Evolutionary conservation across 768 basidiomycete genomes (phyloP), one percentile per base, ranked within the genome.

Genomic region (Macrolepiota albuminosa): DNA sequence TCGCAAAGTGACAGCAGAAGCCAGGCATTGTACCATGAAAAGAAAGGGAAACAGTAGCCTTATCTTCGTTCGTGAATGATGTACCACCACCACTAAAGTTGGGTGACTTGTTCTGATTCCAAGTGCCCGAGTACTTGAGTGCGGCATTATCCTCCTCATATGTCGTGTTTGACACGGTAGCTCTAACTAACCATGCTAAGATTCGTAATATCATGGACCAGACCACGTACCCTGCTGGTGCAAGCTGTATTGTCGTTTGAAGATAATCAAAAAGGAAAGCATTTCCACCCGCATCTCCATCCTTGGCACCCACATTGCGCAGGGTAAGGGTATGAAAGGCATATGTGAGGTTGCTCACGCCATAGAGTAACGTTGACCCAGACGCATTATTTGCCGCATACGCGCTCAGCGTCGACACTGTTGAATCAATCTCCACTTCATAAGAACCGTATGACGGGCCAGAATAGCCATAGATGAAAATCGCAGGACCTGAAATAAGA

Each of bases 21-120:
- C 11, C 9, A 18, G 2, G 14, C 5, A 10, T 57, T 68, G 16
- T 57, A 80, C 78, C 78, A 50, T 75, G 68, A 63, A 81, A 81
- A 34, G 71, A 67, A 24, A 81, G 68, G 2, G 74, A 69, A 9
- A 78, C 74, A 11, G 73, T 68, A 1, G 77, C 78, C 4, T 69
- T 68, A 58, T 80, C 76, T 13, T 63, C 72, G 51, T 76, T 72
- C 18, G 80, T 81, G 60, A 69, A 81, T 8, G 77, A 72, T 11
- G 76, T 69, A 9, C 77, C 76, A 13, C 79, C 79, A 3, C 79
- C 79, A 59, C 76, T 77, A 63, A 81, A 81, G 43, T 70, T 72
- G 6, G 76, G 75, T 0, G 75, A 75, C 26, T 70, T 76, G 56
- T 80, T 81, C 34, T 72, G 72, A 50, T 70, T 70, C 79, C 80